Conservation (phyloP, 2,329 filamentous ascomycete species). For the Emmonsiellopsis sp. region DNA sequence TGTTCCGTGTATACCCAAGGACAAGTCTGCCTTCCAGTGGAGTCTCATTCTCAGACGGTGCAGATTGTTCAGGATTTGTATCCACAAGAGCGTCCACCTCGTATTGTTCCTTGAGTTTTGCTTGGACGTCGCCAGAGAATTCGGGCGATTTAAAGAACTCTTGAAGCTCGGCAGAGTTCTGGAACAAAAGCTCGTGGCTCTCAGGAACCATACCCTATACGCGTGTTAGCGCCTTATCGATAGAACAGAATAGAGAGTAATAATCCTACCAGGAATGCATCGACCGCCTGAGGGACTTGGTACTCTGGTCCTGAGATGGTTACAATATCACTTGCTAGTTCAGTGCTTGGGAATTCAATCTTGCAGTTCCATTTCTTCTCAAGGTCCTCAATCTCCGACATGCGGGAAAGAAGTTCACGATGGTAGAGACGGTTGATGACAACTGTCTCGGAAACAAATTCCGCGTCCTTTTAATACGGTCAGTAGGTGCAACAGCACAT, state of each 20-base stretch:
- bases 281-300: slow-evolving; percentile 93
- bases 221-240: slow-evolving; percentile 19
- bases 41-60: slow-evolving; percentile 34
- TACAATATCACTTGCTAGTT: slow-evolving; percentile 92
- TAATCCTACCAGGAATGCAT: slow-evolving; percentile 69
- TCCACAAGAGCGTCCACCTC: slow-evolving; percentile 78
- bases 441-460: slow-evolving; percentile 90
- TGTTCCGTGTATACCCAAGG: slow-evolving; percentile 90
- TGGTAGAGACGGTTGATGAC: slow-evolving; percentile 93
- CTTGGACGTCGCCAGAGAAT: slow-evolving; percentile 68
- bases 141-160: slow-evolving; percentile 73
- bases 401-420: slow-evolving; percentile 79
- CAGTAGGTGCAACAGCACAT: slow-evolving; percentile 2
- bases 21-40: slow-evolving; percentile 46
- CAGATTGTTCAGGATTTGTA: slow-evolving; percentile 26
- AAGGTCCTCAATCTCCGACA: slow-evolving; percentile 82
- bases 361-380: slow-evolving; percentile 99
- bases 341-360: slow-evolving; percentile 94
- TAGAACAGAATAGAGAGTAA: neutral
- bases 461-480: slow-evolving; percentile 58
- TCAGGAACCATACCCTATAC: slow-evolving; percentile 87
- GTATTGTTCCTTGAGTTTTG: slow-evolving; percentile 82
- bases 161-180: slow-evolving; percentile 63
- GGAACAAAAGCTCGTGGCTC: slow-evolving; percentile 81
- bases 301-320: slow-evolving; percentile 95